Base-by-base conservation (phyloP, 2,329 filamentous ascomycete species). In the Talaromyces sp. region DNA sequence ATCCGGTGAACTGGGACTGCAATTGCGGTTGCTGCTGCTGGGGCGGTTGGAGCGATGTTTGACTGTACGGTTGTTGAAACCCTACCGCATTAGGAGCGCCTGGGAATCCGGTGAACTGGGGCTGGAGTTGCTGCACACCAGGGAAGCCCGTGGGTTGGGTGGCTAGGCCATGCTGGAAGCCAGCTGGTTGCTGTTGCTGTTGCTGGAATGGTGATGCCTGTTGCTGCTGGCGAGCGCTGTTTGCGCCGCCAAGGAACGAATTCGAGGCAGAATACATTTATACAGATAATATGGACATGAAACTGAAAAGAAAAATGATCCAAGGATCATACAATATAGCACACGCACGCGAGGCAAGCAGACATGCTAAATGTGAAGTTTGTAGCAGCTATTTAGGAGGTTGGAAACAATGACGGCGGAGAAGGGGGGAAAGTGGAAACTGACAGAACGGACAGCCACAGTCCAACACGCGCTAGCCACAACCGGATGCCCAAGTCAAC, bases 261-360 rank as follows among this genome's bases (percentile, higher is more conserved):
- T 91, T 96, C 70, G 92, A 91, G 77, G 90, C 92, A 70, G 92
- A 95, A 82, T 92, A 98, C 94, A 97, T 97, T 80, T 73, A 76
- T 75, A 52, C 61, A 67, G 66, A 69, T 64, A 69, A 22, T 59
- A 64, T 58, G 19, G 50, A 60, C 65, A 67, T 67, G 57, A 63
- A 63, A 63, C n/a, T 22, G 17, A 39, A 57, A 27, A 49, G 37
- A 1, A 6, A 27, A 57, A 25, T 25, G 15, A 49, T 37, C 19
- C 31, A 49, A 25, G 27, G 15, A 61, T 57, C 3, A 37, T n/a
- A 45, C 17, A 62, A 41, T 47, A 57, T n/a, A 57, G 41, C 49
- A 57, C 50, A n/a, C 37, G 50, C 25, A 45, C 19, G 50, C 31
- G 61, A 49, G 31, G 5, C 3, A 56, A 33, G 61, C 61, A 57